phyloP scores from a whole-genome alignment of 2,329 filamentous ascomycete genomes.

The Microsporum ferrugineum region DNA sequence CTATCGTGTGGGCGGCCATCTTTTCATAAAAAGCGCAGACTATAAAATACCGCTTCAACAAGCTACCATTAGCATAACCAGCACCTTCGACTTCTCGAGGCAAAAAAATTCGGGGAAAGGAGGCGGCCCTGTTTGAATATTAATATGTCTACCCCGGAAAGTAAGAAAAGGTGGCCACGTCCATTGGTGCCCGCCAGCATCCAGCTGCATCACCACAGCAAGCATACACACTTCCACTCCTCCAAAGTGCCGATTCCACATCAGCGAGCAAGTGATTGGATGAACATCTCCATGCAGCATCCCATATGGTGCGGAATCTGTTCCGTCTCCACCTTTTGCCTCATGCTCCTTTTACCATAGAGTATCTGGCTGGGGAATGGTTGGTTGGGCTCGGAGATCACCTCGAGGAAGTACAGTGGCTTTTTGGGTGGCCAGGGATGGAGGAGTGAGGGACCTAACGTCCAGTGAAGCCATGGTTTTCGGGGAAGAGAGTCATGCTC shows the following conservation, averaged over 20 bases:
- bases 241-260: background rate
- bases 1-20: constrained; percentile 13
- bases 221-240: background rate
- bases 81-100: background rate
- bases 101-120: background rate
- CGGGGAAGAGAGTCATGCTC: too few species aligned
- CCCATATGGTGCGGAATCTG: background rate
- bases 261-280: background rate
- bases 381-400: too few species aligned
- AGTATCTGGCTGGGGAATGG: too few species aligned
- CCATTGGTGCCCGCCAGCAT: background rate
- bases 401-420: too few species aligned
- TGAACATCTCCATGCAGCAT: background rate
- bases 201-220: background rate
- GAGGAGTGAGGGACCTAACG: too few species aligned
- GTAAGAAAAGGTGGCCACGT: background rate
- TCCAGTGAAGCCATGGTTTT: too few species aligned
- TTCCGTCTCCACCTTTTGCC: background rate
- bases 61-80: background rate
- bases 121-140: background rate
- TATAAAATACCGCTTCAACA: background rate
- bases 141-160: background rate
- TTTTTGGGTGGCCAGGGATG: too few species aligned
- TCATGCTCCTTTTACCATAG: too few species aligned
- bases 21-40: background rate